A percentile compares a stretch with the other conserved stretches of the same genome.
Evolutionary conservation across 2,329 filamentous ascomycete genomes (phyloP).

Genomic region (Akanthomyces uredinophilus): DNA sequence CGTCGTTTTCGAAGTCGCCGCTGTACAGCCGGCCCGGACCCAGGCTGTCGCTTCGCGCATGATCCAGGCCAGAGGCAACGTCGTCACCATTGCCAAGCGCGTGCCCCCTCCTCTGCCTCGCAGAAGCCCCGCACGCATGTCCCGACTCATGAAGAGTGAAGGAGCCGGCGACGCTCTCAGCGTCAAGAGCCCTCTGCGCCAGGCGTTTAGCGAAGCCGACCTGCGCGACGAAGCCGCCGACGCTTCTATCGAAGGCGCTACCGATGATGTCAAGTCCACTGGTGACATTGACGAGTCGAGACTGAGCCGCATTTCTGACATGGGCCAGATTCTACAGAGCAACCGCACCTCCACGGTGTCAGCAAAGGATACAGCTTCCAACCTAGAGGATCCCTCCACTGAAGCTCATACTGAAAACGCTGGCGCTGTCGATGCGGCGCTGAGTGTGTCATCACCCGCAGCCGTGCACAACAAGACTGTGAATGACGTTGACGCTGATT

Average conservation of each 20-base stretch:
- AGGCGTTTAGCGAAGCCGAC: conserved; percentile 39
- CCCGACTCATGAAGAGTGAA: conserved; percentile 44
- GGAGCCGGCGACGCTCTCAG: conserved; percentile 56
- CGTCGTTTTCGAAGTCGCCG: conserved; percentile 63
- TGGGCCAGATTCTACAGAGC: not conserved
- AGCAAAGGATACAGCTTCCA: not conserved
- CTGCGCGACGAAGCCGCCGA: conserved; percentile 17
- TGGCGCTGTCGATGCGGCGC: not conserved
- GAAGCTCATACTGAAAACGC: not conserved
- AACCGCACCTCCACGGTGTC: not conserved
- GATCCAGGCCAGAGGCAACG: conserved; percentile 66
- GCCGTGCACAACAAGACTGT: not conserved
- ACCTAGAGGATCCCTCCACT: not conserved
- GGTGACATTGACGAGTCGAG: conserved; percentile 10
- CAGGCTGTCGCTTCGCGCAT: conserved; percentile 59
- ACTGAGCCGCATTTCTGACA: conserved; percentile 1
- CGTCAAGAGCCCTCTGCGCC: conserved; percentile 46
- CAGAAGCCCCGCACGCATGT: conserved; percentile 65
- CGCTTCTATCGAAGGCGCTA: not conserved
- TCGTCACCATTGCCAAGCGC: conserved; percentile 82
- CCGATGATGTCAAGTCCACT: conserved; percentile 6
- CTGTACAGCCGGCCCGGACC: conserved; percentile 48
- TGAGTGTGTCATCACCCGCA: not conserved
- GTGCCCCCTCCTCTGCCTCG: conserved; percentile 71
- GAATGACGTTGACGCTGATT: not conserved